A percentile compares a stretch with the other conserved stretches of the same genome.
Conservation (phyloP, 108 stramenopile genomes). For the Parietichytrium sp. region DNA sequence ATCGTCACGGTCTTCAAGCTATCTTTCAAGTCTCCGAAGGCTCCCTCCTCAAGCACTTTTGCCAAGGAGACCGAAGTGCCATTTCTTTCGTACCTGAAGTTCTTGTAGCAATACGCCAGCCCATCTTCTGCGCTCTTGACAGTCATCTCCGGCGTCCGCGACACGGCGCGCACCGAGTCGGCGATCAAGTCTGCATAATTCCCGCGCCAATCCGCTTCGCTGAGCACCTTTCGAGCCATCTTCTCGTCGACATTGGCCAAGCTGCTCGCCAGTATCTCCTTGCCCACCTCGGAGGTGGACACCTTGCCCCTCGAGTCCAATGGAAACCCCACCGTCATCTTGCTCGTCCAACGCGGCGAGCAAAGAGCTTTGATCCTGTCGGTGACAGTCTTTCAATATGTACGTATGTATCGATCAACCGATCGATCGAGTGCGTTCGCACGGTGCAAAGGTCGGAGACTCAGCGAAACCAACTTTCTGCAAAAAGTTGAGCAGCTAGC, state of each 20-base stretch:
- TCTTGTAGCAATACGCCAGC: background rate
- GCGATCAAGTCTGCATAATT: background rate
- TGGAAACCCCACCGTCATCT: slow-evolving; percentile 31
- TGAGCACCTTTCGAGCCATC: background rate
- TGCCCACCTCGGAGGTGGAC: background rate
- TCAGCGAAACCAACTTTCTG: too few relatives aligned
- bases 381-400: too few relatives aligned
- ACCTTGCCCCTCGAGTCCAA: background rate
- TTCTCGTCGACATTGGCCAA: slow-evolving; percentile 13
- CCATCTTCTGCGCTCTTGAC: slow-evolving; percentile 10
- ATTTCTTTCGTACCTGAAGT: background rate
- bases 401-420: too few relatives aligned
- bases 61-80: background rate
- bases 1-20: background rate
- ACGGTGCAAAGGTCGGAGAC: too few relatives aligned
- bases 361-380: too few relatives aligned
- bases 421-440: too few relatives aligned
- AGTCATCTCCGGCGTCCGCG: background rate
- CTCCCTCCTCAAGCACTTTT: background rate
- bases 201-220: slow-evolving; percentile 13
- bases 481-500: too few relatives aligned
- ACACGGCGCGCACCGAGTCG: background rate
- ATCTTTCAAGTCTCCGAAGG: too few relatives aligned
- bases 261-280: background rate
- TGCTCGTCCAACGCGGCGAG: too few relatives aligned